Conservation (phyloP, 495 filamentous ascomycete genomes). For the Trichoderma reesei region DNA sequence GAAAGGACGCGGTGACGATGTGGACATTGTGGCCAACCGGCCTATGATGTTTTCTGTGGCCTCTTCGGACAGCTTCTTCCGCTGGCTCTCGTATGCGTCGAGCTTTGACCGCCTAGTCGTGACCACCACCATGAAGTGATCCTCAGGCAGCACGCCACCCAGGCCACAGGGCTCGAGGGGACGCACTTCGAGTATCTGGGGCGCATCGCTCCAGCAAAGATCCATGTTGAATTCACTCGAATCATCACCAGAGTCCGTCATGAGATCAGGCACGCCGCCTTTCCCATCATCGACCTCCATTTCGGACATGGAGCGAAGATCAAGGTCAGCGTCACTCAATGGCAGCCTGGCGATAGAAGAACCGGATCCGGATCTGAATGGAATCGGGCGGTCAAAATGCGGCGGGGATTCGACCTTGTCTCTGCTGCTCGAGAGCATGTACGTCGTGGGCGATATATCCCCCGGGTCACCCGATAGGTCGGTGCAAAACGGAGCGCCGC, state of each 20-base stretch:
- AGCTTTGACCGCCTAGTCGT: conserved; percentile 34
- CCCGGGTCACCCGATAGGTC: conserved; percentile 59
- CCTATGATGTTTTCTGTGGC: conserved; percentile 26
- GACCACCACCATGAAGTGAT: conserved; percentile 55
- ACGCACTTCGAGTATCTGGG: conserved; percentile 16
- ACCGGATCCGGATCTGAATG: conserved; percentile 23
- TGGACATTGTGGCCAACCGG: conserved; percentile 29
- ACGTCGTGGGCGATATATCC: conserved; percentile 28
- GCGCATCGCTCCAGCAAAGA: conserved; percentile 28
- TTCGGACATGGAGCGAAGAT: conserved; percentile 11
- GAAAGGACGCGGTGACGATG: conserved; percentile 22
- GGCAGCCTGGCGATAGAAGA: conserved; percentile 35
- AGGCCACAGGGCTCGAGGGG: conserved; percentile 53
- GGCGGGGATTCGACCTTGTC: conserved; percentile 11
- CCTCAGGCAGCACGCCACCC: conserved; percentile 53
- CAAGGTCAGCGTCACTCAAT: conserved; percentile 22
- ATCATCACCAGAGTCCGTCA: conserved; percentile 13
- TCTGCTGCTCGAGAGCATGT: conserved; percentile 29
- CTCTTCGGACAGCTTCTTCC: conserved; percentile 15
- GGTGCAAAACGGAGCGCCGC: conserved; percentile 61
- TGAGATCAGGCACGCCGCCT: conserved; percentile 10
- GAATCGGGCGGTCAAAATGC: conserved; percentile 3
- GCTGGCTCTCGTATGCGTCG: neutral
- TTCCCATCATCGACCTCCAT: conserved; percentile 17
- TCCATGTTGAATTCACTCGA: conserved; percentile 21